A percentile compares a stretch with the other conserved stretches of the same genome.
Evolutionary conservation across 225 moss, liverwort and hornwort genomes (phyloP).

Genomic region (Pleurozium schreberi): DNA sequence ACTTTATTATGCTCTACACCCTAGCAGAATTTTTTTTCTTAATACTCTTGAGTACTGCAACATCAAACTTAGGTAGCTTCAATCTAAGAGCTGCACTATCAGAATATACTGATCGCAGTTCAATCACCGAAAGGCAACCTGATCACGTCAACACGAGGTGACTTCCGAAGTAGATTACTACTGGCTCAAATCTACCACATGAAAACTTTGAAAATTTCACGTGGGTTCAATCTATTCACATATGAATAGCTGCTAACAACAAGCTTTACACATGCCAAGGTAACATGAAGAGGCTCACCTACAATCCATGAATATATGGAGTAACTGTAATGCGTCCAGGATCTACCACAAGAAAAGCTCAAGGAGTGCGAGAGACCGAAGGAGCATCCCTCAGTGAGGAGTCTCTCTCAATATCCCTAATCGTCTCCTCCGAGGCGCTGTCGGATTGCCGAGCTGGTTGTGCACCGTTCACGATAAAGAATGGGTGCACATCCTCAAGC

Average conservation of each 20-base stretch:
- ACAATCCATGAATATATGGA: neutral
- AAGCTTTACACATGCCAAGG: neutral
- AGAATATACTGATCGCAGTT: neutral
- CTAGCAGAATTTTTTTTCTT: neutral
- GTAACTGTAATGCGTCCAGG: neutral
- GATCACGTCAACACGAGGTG: constrained; percentile 5
- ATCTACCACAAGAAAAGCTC: neutral
- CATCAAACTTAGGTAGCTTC: neutral
- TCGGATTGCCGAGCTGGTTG: constrained; percentile 22
- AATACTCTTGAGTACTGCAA: neutral
- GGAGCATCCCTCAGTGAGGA: neutral
- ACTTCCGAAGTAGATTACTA: neutral
- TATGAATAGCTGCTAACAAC: neutral
- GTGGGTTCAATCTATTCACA: neutral
- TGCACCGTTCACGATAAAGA: constrained; percentile 65
- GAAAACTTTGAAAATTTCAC: neutral
- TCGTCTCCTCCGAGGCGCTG: constrained; percentile 9
- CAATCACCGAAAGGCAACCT: constrained; percentile 1
- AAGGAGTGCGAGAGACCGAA: constrained; percentile 1
- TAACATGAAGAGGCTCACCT: neutral
- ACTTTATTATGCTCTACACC: constrained; percentile 8
- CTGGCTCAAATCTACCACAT: constrained; percentile 11
- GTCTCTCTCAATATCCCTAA: neutral
- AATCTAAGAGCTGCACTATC: neutral
- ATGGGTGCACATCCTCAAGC: constrained; percentile 80